Percentiles rank a stretch among this genome's conserved stretches.
Conservation (phyloP, 192 early-diverging fungal genomes). For the Dimargaris cristalligena region DNA sequence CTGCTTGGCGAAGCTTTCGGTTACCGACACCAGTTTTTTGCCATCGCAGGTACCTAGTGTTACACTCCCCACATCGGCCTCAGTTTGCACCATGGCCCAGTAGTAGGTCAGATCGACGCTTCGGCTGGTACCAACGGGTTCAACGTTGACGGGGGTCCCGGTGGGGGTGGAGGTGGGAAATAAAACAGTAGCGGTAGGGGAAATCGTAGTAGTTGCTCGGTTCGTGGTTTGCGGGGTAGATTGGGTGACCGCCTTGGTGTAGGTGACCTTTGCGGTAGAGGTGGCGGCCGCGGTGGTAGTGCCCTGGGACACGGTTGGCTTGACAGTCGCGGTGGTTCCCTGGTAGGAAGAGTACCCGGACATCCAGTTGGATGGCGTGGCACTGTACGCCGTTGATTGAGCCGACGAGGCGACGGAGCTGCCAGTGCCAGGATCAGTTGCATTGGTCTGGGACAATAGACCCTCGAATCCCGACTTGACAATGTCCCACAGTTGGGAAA, state of each 20-base stretch:
- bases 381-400: too few relatives aligned
- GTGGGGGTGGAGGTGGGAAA: not conserved
- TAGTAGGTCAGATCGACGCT: slow-evolving; percentile 8
- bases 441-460: too few relatives aligned
- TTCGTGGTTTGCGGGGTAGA: too few relatives aligned
- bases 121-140: not conserved
- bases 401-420: too few relatives aligned
- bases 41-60: slow-evolving; percentile 3
- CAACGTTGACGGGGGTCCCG: not conserved
- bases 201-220: too few relatives aligned
- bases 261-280: not conserved
- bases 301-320: not conserved
- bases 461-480: too few relatives aligned
- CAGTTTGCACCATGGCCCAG: slow-evolving; percentile 5
- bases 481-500: too few relatives aligned
- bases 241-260: not conserved
- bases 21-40: not conserved
- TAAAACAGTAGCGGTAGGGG: too few relatives aligned
- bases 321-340: too few relatives aligned
- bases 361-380: too few relatives aligned
- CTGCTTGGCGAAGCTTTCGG: not conserved
- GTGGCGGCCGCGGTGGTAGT: not conserved
- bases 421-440: too few relatives aligned
- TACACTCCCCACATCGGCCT: not conserved
- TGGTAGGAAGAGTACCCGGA: too few relatives aligned